Percentiles rank a stretch among this genome's conserved stretches.
These are phyloP conservation scores for Aspergillus fumigatiaffinis DNA, from an alignment of 2,329 filamentous ascomycete species.

Conservation along the genomic window DNA sequence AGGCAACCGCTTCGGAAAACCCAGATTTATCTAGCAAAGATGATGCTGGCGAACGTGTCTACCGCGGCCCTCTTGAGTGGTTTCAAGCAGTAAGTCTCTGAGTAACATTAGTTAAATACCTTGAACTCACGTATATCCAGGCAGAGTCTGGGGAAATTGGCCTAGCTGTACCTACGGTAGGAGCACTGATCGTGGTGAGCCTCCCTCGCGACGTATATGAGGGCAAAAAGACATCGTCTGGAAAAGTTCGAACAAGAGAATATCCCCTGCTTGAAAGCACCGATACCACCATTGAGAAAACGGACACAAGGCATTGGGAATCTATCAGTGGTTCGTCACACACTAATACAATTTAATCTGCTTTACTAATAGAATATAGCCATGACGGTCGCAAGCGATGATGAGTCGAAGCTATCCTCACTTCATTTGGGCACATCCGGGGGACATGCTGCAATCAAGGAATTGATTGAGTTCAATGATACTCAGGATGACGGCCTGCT, in stretches of 20 bases:
- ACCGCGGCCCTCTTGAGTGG: constrained; percentile 33
- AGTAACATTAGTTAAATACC: neutral
- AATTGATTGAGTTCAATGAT: constrained; percentile 13
- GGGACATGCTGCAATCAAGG: constrained; percentile 19
- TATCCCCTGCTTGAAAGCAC: constrained; percentile 19
- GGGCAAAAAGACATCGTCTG: neutral
- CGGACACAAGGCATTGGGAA: constrained; percentile 23
- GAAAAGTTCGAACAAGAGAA: constrained; percentile 10
- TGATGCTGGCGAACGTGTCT: constrained; percentile 12
- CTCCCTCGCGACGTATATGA: constrained; percentile 17
- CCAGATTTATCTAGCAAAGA: neutral
- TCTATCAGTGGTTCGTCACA: constrained; percentile 30
- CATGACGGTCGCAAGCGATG: constrained; percentile 18
- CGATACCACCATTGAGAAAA: constrained; percentile 5
- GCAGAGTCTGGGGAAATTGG: constrained; percentile 13
- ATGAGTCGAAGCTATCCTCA: constrained; percentile 9
- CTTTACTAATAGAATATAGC: constrained; percentile 20
- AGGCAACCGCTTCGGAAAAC: constrained; percentile 14
- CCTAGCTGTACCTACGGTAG: constrained; percentile 22
- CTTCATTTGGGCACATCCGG: constrained; percentile 31
- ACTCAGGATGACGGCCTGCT: constrained; percentile 3
- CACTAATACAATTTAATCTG: neutral
- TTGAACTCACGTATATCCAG: constrained; percentile 17
- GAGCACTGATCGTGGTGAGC: constrained; percentile 21
- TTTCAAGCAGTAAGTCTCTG: constrained; percentile 24